Percentiles rank a stretch among this genome's conserved stretches.
Conservation (phyloP, 2,329 filamentous ascomycete genomes). For the Thielaviopsis ethacetica region DNA sequence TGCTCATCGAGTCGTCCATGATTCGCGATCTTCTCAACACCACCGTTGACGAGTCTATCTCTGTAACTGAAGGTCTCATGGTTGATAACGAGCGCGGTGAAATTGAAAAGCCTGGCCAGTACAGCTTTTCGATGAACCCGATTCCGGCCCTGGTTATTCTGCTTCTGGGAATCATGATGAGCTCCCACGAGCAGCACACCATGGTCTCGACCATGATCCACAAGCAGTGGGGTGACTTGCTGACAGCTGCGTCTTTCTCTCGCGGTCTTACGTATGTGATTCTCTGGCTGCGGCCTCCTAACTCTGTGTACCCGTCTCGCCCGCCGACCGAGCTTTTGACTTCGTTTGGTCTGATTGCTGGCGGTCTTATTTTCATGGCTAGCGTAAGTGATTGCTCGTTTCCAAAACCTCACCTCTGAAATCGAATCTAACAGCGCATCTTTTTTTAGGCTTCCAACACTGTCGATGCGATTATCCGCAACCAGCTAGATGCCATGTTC, state of each 20-base stretch:
- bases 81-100: constrained; percentile 5
- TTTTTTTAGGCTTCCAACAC: constrained; percentile 52
- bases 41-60: constrained; percentile 24
- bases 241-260: constrained; percentile 65
- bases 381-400: constrained; percentile 41
- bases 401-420: background rate
- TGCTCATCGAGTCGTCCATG: constrained; percentile 63
- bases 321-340: constrained; percentile 83
- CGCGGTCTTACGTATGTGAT: constrained; percentile 66
- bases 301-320: constrained; percentile 62
- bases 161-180: constrained; percentile 87
- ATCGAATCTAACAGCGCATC: background rate
- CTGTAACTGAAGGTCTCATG: constrained; percentile 29
- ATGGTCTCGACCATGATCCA: constrained; percentile 87
- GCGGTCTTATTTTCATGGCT: constrained; percentile 83
- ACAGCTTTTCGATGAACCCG: constrained; percentile 68
- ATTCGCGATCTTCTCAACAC: constrained; percentile 53
- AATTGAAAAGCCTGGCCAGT: constrained; percentile 43
- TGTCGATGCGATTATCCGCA: constrained; percentile 57
- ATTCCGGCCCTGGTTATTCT: constrained; percentile 77
- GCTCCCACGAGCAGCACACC: constrained; percentile 68
- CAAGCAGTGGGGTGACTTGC: constrained; percentile 78
- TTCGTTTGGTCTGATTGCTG: constrained; percentile 72
- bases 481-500: constrained; percentile 78
- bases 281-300: constrained; percentile 64